phyloP scores from a whole-genome alignment of 495 filamentous ascomycete species.

The Aspergillus nanangensis region DNA sequence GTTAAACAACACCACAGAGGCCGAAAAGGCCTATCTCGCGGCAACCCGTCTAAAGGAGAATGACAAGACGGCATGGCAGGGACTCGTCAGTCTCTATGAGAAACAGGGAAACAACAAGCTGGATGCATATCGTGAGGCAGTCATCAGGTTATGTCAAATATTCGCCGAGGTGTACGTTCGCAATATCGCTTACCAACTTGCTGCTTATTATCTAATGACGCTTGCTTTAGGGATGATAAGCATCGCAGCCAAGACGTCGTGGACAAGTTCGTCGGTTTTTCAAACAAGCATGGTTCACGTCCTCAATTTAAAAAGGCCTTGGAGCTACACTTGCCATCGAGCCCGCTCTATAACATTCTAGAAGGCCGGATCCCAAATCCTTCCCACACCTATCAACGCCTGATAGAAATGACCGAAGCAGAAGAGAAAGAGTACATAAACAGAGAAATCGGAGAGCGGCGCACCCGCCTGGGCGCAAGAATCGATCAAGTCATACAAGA shows the following conservation, averaged over 20 bases:
- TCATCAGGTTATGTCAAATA: slow-evolving; percentile 67
- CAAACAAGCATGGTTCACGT: slow-evolving; percentile 64
- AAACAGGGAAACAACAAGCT: slow-evolving; percentile 64
- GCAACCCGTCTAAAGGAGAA: slow-evolving; percentile 61
- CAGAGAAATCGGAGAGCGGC: slow-evolving; percentile 79
- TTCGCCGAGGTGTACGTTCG: slow-evolving; percentile 60
- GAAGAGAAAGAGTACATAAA: slow-evolving; percentile 92
- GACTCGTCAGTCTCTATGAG: slow-evolving; percentile 82
- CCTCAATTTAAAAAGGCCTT: slow-evolving; percentile 69
- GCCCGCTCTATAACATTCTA: slow-evolving; percentile 71
- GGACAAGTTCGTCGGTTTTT: slow-evolving; percentile 72
- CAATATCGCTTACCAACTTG: not conserved
- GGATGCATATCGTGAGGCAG: slow-evolving; percentile 67
- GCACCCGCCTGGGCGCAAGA: slow-evolving; percentile 81
- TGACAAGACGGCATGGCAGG: slow-evolving; percentile 80
- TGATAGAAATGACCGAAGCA: slow-evolving; percentile 79
- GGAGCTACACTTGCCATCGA: slow-evolving; percentile 69
- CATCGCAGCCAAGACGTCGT: slow-evolving; percentile 73
- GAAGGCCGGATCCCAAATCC: slow-evolving; percentile 84
- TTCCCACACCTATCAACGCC: slow-evolving; percentile 70
- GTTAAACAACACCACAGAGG: slow-evolving; percentile 60
- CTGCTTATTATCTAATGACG: slow-evolving; percentile 7
- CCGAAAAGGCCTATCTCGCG: slow-evolving; percentile 69
- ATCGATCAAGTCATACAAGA: slow-evolving; percentile 77
- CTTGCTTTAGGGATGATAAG: slow-evolving; percentile 48